phyloP scores from a whole-genome alignment of 2,329 filamentous ascomycete genomes.

The Venturia oleaginea region DNA sequence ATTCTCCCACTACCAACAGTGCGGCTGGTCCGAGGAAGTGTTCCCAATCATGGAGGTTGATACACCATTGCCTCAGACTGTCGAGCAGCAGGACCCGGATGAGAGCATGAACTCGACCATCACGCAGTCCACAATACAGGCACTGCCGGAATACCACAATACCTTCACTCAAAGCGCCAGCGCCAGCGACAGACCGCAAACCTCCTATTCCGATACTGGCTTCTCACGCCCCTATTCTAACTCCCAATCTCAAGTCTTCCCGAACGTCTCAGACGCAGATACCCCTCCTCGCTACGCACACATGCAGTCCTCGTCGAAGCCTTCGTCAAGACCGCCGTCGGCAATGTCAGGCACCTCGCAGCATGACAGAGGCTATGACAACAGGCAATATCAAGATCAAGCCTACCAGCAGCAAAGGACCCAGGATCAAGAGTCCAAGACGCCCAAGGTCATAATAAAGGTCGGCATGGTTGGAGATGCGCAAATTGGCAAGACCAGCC shows the following conservation, averaged over 20 bases:
- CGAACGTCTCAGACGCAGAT: constrained; percentile 40
- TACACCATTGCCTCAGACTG: not conserved
- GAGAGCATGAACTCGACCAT: constrained; percentile 40
- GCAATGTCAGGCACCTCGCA: constrained; percentile 12
- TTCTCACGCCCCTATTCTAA: constrained; percentile 34
- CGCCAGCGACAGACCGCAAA: constrained; percentile 37
- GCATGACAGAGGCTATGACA: constrained; percentile 1
- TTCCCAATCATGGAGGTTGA: constrained; percentile 8
- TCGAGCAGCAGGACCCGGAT: constrained; percentile 22
- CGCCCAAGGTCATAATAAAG: constrained; percentile 82
- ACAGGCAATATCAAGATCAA: constrained; percentile 8
- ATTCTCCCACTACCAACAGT: not conserved
- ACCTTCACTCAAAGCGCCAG: constrained; percentile 16
- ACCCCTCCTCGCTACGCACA: constrained; percentile 16
- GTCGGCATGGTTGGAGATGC: constrained; percentile 99
- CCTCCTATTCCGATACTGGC: constrained; percentile 44
- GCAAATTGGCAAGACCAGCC: constrained; percentile 95
- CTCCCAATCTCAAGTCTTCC: constrained; percentile 28
- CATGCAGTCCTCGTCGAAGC: constrained; percentile 5
- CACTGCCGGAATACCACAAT: constrained; percentile 12
- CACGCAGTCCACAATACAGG: constrained; percentile 17
- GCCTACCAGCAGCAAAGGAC: constrained; percentile 6
- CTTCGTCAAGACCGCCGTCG: constrained; percentile 7
- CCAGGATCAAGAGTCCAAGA: constrained; percentile 35
- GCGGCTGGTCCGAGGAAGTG: not conserved